Evolutionary conservation across 2,329 filamentous ascomycete genomes (phyloP).

Genomic region (Tolypocladium inflatum): DNA sequence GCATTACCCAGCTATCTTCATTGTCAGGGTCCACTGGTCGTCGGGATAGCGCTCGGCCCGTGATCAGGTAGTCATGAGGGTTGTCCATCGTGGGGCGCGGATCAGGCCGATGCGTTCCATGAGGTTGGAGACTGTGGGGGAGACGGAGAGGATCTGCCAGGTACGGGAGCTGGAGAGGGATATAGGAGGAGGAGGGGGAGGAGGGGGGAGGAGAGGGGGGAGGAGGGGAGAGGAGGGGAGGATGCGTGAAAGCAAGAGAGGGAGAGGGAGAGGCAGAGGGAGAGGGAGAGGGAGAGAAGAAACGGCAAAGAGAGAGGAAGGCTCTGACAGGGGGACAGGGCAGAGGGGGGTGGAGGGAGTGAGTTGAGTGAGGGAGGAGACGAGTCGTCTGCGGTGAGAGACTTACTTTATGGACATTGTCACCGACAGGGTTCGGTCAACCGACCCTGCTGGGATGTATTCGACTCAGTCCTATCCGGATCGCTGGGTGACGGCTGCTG

Average conservation of each 20-base stretch:
- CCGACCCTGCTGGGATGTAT: conserved; percentile 15
- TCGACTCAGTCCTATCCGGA: conserved; percentile 9
- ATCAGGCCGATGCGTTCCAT: conserved; percentile 22
- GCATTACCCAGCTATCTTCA: conserved; percentile 76
- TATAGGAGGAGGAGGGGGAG: not conserved
- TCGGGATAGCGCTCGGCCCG: conserved; percentile 21
- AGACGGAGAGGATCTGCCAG: conserved; percentile 5
- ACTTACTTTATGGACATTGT: conserved; percentile 49
- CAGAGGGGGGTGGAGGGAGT: conserved; percentile 1
- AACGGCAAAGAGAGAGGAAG: conserved; percentile 3
- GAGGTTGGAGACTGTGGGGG: conserved; percentile 9
- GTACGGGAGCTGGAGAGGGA: conserved; percentile 1
- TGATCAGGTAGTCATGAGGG: conserved; percentile 30
- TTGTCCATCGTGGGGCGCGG: conserved; percentile 28
- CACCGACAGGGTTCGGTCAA: conserved; percentile 22
- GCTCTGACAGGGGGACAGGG: conserved; percentile 5
- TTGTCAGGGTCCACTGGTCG: conserved; percentile 41
- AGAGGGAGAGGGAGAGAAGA: conserved; percentile 7
- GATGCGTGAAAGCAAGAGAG: not conserved
- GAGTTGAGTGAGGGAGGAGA: conserved; percentile 5
- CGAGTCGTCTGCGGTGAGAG: conserved; percentile 9
- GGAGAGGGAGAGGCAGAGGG: conserved; percentile 7
- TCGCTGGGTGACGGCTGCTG: conserved; percentile 6
- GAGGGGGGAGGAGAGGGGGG: not conserved
- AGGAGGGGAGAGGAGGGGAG: not conserved